Evolutionary conservation across 164 flowering plant species (phyloP).

Genomic region (Warburgia ugandensis): DNA sequence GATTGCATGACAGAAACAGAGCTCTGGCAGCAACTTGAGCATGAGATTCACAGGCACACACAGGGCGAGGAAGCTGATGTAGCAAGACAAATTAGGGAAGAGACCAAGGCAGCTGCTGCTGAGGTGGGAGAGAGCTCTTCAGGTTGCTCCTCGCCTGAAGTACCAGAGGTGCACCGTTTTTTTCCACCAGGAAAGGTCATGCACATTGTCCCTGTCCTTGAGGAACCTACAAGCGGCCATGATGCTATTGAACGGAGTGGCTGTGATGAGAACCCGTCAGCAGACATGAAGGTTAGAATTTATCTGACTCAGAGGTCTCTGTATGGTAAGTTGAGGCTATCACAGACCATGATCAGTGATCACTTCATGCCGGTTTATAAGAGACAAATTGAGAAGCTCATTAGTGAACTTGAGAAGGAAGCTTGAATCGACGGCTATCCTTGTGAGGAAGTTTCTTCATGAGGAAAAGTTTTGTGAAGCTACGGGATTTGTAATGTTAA

Average conservation of each 20-base stretch:
- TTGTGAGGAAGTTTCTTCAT: no score
- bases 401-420: constrained; percentile 51
- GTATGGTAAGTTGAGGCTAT: constrained; percentile 79
- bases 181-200: constrained; percentile 87
- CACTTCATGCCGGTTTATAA: constrained; percentile 94
- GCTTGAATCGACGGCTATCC: no score
- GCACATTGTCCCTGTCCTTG: constrained; percentile 58
- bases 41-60: constrained; percentile 41
- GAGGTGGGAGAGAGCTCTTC: constrained; percentile 40
- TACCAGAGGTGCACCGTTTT: constrained; percentile 76
- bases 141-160: constrained; percentile 37
- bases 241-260: constrained; percentile 14
- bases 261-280: constrained; percentile 6
- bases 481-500: no score
- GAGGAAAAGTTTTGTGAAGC: no score
- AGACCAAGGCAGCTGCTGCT: constrained; percentile 68
- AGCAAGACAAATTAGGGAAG: constrained; percentile 61
- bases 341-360: constrained; percentile 81
- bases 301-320: constrained; percentile 68
- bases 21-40: constrained; percentile 90
- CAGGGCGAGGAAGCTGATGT: constrained; percentile 39
- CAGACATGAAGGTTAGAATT: constrained; percentile 49
- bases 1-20: constrained; percentile 76
- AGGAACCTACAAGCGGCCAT: constrained; percentile 17
- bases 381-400: constrained; percentile 72